A percentile compares a stretch with the other conserved stretches of the same genome.
These are phyloP conservation scores for Plasmodium vivax DNA, from an alignment of 169 alveolate genomes.

Conservation along the genomic window DNA sequence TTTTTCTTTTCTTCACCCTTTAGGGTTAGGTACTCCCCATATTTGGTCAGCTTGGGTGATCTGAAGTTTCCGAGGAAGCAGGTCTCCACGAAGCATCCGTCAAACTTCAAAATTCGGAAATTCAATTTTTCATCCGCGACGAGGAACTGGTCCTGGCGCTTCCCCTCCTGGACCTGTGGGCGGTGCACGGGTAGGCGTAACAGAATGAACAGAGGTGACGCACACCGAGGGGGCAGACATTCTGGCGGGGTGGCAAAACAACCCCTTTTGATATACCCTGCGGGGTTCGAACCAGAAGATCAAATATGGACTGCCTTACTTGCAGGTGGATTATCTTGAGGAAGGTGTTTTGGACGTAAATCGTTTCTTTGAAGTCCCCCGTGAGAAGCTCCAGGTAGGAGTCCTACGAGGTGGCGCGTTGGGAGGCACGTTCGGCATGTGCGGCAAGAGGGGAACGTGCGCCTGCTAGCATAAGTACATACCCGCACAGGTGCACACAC, in stretches of 20 bases:
- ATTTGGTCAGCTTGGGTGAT: constrained; percentile 9
- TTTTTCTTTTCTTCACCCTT: not conserved
- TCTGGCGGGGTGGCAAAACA: not conserved
- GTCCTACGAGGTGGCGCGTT: not conserved
- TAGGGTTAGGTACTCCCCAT: not conserved
- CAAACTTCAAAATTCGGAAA: constrained; percentile 29
- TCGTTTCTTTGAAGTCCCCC: constrained; percentile 26
- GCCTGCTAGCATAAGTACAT: no score
- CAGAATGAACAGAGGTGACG: not conserved
- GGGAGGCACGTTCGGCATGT: not conserved
- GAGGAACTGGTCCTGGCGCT: constrained; percentile 20
- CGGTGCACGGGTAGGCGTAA: not conserved
- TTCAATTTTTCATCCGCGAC: constrained; percentile 57
- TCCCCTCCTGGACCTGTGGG: constrained; percentile 7
- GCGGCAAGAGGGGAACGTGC: no score
- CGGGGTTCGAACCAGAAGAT: not conserved
- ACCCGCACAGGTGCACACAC: not conserved
- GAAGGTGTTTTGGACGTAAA: constrained; percentile 51
- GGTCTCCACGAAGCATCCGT: constrained; percentile 23
- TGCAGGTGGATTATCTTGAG: constrained; percentile 39
- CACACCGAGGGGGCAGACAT: not conserved
- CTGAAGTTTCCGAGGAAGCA: constrained; percentile 34
- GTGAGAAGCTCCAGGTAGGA: constrained; percentile 34
- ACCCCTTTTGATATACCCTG: not conserved
- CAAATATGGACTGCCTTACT: no score